Base-by-base conservation (phyloP, 2,329 filamentous ascomycete genomes). In the Exophiala sp. region DNA sequence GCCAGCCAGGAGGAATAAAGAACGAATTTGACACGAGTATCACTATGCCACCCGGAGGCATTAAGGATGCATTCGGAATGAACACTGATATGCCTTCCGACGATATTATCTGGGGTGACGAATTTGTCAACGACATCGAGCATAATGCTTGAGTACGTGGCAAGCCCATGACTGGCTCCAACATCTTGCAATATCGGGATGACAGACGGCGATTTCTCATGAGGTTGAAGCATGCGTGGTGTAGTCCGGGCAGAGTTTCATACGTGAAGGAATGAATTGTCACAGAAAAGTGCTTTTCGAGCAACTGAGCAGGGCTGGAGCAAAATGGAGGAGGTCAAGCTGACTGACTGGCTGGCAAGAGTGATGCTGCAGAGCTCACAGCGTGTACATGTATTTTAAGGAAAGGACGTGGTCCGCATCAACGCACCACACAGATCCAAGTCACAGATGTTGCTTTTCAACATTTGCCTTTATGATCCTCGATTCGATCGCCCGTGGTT, bases 231-330 rank as follows among this genome's bases (percentile, higher is more conserved):
- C 58, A 57, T 52, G 54, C 58, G 58, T 59, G 58, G 58, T 59
- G 58, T 57, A 59, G 56, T 61, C 58, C 45, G 56, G 58, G 58
- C 57, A 52, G 56, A 56, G 58, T 55, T 55, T 54, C 50, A 42
- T 29, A 40, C 56, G 50, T 55, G 49, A 47, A 40, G 36, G 47
- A 50, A 54, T 9, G 33, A 29, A 35, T 38, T 54, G 32, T 47
- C 45, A 29, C 24, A 18, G 38, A 34, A 16, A 2, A 40, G 41
- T 50, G 38, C 24, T 50, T 50, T 34, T 39, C 33, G 18, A 9
- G 38, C 38, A n/a, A 40, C 38, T 16, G 38, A 18, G n/a, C 39
- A 29, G 24, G 24, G 24, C 24, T 29, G 24, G 14, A 41, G 4
- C 14, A 21, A 41, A 41, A 33, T 21, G 6, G 10, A 16, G 10